Percentiles rank a stretch among this genome's conserved stretches.
phyloP scores from a whole-genome alignment of 116 monocot genomes.

The Dioscorea cayenensis region DNA sequence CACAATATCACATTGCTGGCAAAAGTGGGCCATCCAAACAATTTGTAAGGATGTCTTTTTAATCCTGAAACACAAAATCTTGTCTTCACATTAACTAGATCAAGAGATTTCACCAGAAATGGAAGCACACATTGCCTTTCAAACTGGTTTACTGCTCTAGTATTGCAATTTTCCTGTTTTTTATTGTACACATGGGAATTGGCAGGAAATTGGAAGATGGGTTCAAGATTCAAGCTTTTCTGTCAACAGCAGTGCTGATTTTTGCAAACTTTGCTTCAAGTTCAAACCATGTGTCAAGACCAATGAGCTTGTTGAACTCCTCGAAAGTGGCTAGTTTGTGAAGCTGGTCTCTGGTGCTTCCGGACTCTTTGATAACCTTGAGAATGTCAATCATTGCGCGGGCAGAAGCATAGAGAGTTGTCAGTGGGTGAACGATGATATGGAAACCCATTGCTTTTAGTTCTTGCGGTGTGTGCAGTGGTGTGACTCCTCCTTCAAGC shows the following conservation, averaged over 20 bases:
- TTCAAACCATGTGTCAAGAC: conserved; percentile 27
- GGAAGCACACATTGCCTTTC: too few species aligned
- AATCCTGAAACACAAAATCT: too few species aligned
- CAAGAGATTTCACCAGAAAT: too few species aligned
- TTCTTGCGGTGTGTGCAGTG: conserved; percentile 54
- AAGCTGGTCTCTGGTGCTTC: conserved; percentile 37
- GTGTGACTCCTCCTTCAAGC: conserved; percentile 62
- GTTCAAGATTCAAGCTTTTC: too few species aligned
- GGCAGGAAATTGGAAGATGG: too few species aligned
- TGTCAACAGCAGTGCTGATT: too few species aligned
- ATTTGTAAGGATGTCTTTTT: not conserved
- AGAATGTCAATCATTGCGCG: conserved; percentile 36
- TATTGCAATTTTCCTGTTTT: too few species aligned
- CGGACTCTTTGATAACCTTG: conserved; percentile 33
- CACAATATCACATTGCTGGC: conserved; percentile 11
- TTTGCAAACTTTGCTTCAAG: too few species aligned
- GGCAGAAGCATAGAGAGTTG: conserved; percentile 47
- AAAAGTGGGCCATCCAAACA: not conserved
- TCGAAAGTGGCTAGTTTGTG: conserved; percentile 26
- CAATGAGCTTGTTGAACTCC: conserved; percentile 58
- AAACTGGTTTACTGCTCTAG: too few species aligned
- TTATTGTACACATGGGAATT: too few species aligned
- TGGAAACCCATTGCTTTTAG: conserved; percentile 57
- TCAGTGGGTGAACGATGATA: conserved; percentile 39
- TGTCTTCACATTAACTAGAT: too few species aligned